A percentile compares a stretch with the other conserved stretches of the same genome.
Evolutionary conservation across 2,329 filamentous ascomycete species (phyloP).

Genomic region (Ophiostoma ulmi): DNA sequence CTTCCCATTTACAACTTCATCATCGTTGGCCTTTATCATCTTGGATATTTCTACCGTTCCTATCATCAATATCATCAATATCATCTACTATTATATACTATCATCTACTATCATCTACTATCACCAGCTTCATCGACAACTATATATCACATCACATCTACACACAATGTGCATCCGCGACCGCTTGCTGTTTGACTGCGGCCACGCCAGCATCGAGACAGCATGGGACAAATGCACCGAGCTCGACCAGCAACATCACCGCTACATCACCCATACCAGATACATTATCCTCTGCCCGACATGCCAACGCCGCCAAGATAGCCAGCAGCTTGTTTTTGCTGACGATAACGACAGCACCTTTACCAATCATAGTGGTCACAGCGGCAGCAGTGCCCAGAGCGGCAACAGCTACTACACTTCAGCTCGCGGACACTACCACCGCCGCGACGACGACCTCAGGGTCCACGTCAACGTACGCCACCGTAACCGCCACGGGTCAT

Average conservation of each 20-base stretch:
- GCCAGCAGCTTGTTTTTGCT: background rate
- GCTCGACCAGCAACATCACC: background rate
- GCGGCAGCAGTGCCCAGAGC: background rate
- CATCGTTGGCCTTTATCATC: too few relatives aligned
- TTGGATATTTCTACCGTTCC: too few relatives aligned
- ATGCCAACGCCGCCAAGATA: background rate
- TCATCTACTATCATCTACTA: background rate
- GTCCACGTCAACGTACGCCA: background rate
- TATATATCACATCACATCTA: background rate
- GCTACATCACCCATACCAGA: background rate
- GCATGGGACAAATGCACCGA: background rate
- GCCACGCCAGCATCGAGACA: constrained; percentile 10
- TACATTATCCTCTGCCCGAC: background rate
- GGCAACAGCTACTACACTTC: background rate
- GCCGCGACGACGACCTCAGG: background rate
- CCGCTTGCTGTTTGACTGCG: constrained; percentile 9
- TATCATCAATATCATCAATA: background rate
- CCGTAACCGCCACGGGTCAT: background rate
- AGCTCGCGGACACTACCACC: background rate
- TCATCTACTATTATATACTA: background rate
- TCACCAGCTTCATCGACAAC: background rate
- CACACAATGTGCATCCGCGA: constrained; percentile 16
- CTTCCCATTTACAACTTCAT: too few relatives aligned
- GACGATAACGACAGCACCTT: background rate
- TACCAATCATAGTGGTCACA: background rate